Evolutionary conservation across 257 asterid genomes (phyloP).

Genomic region (Solanum medicagineum): DNA sequence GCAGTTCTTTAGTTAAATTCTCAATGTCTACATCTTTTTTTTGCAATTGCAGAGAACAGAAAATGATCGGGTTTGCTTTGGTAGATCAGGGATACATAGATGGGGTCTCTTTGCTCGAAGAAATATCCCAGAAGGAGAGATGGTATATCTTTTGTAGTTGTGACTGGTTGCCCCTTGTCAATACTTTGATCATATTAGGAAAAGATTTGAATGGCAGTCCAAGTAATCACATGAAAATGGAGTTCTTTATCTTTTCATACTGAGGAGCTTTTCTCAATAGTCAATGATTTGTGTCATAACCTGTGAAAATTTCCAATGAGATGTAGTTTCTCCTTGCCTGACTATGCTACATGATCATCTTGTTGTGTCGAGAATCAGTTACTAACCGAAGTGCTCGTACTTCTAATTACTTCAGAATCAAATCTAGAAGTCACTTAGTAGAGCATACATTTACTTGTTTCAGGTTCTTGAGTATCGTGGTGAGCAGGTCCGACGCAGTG

Average conservation of each 20-base stretch:
- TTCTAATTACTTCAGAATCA: background rate
- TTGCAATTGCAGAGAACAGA: conserved; percentile 65
- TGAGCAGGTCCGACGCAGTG: conserved; percentile 88
- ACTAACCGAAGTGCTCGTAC: background rate
- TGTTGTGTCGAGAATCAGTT: background rate
- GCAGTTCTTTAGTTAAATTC: background rate
- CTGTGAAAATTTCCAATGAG: background rate
- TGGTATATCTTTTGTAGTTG: conserved; percentile 33
- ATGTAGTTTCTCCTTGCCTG: background rate
- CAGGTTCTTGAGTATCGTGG: conserved; percentile 99
- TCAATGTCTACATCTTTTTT: background rate
- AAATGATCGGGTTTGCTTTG: conserved; percentile 89
- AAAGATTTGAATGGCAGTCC: background rate
- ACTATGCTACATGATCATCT: background rate
- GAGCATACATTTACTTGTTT: conserved; percentile 8
- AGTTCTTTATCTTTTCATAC: background rate
- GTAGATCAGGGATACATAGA: conserved; percentile 92
- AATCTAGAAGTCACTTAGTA: background rate
- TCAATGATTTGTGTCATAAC: background rate
- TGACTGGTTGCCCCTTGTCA: background rate
- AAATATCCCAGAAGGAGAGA: conserved; percentile 85
- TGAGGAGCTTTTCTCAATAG: background rate
- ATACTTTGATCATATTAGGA: background rate
- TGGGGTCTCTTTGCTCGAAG: conserved; percentile 98
- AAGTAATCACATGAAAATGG: background rate